Evolutionary conservation across 176 grass and related monocot species (phyloP).

Genomic region (Tillandsia leiboldiana): DNA sequence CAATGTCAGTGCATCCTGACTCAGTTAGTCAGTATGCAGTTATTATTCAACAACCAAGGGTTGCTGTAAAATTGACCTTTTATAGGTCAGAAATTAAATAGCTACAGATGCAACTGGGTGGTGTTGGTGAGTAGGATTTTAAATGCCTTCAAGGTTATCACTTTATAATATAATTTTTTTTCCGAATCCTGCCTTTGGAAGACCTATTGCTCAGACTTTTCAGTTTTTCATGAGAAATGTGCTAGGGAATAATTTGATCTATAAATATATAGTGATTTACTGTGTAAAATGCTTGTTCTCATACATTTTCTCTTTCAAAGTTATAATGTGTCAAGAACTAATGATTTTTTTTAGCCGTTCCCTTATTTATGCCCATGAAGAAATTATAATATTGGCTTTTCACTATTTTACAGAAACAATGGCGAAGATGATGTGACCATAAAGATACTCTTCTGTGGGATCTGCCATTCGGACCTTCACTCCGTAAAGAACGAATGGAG

Average conservation of each 20-base stretch:
- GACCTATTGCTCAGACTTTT: no score
- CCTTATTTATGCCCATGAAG: not conserved
- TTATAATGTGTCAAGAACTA: not conserved
- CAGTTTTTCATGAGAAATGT: no score
- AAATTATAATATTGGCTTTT: not conserved
- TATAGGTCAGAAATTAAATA: not conserved
- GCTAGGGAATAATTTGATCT: no score
- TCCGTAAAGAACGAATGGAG: conserved; percentile 65
- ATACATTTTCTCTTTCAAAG: not conserved
- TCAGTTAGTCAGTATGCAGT: not conserved
- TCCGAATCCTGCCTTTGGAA: no score
- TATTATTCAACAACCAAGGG: not conserved
- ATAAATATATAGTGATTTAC: no score
- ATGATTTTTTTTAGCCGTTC: not conserved
- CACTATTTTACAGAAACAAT: conserved; percentile 36
- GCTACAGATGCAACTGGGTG: not conserved
- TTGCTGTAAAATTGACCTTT: not conserved
- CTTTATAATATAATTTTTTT: no score
- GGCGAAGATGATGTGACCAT: conserved; percentile 68
- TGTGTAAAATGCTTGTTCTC: not conserved
- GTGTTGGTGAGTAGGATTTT: no score
- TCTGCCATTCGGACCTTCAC: conserved; percentile 80
- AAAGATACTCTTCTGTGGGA: conserved; percentile 65
- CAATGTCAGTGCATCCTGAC: not conserved
- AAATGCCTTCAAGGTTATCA: no score